phyloP scores from a whole-genome alignment of 805 yeast genomes.

The Kregervanrija fluxuum region DNA sequence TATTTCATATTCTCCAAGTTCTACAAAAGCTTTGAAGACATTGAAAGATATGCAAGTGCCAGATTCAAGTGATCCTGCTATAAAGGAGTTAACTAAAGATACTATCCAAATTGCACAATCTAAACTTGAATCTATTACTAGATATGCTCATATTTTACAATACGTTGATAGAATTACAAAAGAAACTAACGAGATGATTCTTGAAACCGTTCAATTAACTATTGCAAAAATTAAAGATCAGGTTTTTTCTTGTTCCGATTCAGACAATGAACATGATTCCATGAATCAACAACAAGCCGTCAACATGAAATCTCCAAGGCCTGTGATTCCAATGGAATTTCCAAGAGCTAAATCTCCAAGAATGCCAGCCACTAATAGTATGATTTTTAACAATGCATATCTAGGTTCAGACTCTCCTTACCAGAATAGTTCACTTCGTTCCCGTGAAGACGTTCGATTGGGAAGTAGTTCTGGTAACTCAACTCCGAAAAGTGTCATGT shows the following conservation, averaged over 20 bases:
- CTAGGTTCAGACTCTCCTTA: constrained; percentile 11
- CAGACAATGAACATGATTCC: constrained; percentile 16
- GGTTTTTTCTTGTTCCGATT: constrained; percentile 15
- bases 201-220: constrained; percentile 56
- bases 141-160: constrained; percentile 67
- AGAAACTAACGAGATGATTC: constrained; percentile 68
- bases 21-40: constrained; percentile 46
- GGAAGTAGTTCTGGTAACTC: constrained; percentile 13
- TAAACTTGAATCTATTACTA: constrained; percentile 61
- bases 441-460: constrained; percentile 2
- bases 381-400: constrained; percentile 19
- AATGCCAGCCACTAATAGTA: constrained; percentile 4
- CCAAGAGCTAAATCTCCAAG: constrained; percentile 13
- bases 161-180: constrained; percentile 70
- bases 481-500: constrained; percentile 15
- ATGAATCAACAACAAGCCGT: constrained; percentile 3
- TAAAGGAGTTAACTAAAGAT: constrained; percentile 55
- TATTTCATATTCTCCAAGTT: constrained; percentile 49
- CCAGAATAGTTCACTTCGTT: not conserved
- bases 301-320: constrained; percentile 10
- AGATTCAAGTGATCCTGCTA: constrained; percentile 56
- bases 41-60: constrained; percentile 36
- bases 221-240: constrained; percentile 43
- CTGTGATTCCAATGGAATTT: constrained; percentile 12
- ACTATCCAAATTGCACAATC: constrained; percentile 52